phyloP scores from a whole-genome alignment of 805 yeast genomes.

The Metschnikowia sp. region DNA sequence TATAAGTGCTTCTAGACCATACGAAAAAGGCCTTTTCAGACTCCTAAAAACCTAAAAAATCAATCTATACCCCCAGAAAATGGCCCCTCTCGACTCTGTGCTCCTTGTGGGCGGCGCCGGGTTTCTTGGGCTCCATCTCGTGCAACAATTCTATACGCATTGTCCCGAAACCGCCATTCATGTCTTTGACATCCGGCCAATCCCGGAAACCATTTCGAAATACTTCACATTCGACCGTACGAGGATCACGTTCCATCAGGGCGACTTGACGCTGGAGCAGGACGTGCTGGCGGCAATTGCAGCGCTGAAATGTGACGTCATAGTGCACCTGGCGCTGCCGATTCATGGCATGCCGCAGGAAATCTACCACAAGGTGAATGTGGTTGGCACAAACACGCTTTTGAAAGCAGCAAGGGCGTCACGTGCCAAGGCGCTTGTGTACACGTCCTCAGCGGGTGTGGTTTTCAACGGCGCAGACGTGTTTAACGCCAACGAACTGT shows the following conservation, averaged over 20 bases:
- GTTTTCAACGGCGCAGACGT: slow-evolving; percentile 93
- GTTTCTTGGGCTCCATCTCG: slow-evolving; percentile 85
- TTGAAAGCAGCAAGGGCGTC: slow-evolving; percentile 56
- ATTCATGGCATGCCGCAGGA: slow-evolving; percentile 79
- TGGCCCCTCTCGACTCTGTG: slow-evolving; percentile 47
- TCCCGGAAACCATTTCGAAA: slow-evolving; percentile 67
- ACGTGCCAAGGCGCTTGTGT: slow-evolving; percentile 67
- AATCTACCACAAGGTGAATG: slow-evolving; percentile 85
- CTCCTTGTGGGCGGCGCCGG: slow-evolving; percentile 95
- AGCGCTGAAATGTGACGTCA: slow-evolving; percentile 59
- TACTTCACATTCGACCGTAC: slow-evolving; percentile 70
- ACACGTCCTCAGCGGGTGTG: slow-evolving; percentile 97
- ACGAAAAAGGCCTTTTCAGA: too few relatives aligned
- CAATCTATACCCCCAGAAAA: neutral
- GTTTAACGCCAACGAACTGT: slow-evolving; percentile 86
- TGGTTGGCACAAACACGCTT: slow-evolving; percentile 79
- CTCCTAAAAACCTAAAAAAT: too few relatives aligned
- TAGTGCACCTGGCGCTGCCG: slow-evolving; percentile 97
- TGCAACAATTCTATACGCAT: slow-evolving; percentile 73
- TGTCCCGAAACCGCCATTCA: slow-evolving; percentile 69
- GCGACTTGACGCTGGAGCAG: slow-evolving; percentile 74
- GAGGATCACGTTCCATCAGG: slow-evolving; percentile 61
- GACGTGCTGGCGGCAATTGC: slow-evolving; percentile 67
- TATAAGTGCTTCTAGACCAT: too few relatives aligned
- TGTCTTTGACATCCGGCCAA: slow-evolving; percentile 88